Evolutionary conservation across 2,329 filamentous ascomycete species (phyloP), one percentile per base, ranked within the genome.

Genomic region (Aureobasidium sp.): DNA sequence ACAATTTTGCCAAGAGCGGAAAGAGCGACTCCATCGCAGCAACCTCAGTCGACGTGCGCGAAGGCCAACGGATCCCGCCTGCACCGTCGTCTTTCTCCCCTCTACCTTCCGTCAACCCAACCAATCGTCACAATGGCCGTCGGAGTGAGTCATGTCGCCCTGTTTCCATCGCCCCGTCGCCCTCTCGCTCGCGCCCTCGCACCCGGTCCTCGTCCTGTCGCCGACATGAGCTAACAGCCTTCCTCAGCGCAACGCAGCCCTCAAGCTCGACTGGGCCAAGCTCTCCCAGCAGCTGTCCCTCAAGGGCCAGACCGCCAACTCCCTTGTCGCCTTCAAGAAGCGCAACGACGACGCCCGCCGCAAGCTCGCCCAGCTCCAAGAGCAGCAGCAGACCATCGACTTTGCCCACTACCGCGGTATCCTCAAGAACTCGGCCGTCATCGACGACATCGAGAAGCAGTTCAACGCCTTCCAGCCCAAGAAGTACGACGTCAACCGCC

Each of bases 201-300:
- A 17, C 25, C 53, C 53, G 41, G 29, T 57, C 12, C 41, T 20
- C 55, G 42, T 44, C 42, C n/a, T 44, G 41, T 11, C 53, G 53
- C 27, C 53, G 25, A 57, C 53, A 57, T 39, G 36, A 31, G 57
- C 57, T 52, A 61, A 49, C 37, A 39, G 1, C 25, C 39, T 60
- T 45, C 52, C 45, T 77, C 78, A 97, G 93, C 89, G 91, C 85
- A 96, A 91, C 86, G 92, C 93, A 84, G 92, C 93, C 80, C 86
- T 95, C 80, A 99, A 97, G 87, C 86, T 99, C 84, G 94, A 99
- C 87, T 99, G 94, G 94, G 86, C 86, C 81, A 94, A 95, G 82
- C 86, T 99, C 75, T 88, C 88, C 80, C 86, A 85, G 80, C 95
- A 93, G 75, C 91, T 99, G 73, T 93, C 93, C 78, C 91, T 99